A percentile compares a stretch with the other conserved stretches of the same genome.
These are phyloP conservation scores for Backusella australiensis DNA, from an alignment of 192 early-diverging fungal genomes.

Conservation along the genomic window DNA sequence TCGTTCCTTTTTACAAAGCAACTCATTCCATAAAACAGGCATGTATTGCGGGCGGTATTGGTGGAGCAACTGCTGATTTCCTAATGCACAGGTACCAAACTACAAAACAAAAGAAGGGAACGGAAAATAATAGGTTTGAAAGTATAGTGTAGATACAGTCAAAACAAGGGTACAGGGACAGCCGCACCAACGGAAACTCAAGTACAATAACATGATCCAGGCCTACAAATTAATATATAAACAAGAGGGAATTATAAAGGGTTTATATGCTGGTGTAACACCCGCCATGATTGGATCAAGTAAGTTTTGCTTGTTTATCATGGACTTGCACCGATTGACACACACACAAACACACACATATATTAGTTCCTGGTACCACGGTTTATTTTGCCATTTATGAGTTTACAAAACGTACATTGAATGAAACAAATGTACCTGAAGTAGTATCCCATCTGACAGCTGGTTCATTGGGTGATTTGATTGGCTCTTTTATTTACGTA, in stretches of 20 bases:
- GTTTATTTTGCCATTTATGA: conserved; percentile 60
- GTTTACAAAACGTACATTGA: conserved; percentile 51
- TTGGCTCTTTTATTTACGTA: conserved; percentile 54
- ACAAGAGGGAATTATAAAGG: conserved; percentile 50
- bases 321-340: background rate
- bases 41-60: conserved; percentile 50
- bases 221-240: conserved; percentile 50
- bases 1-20: background rate
- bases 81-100: conserved; percentile 52
- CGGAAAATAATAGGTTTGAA: background rate
- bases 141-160: conserved; percentile 46
- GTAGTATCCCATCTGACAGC: conserved; percentile 50
- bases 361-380: conserved; percentile 52
- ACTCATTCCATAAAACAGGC: conserved; percentile 25
- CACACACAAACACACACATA: background rate
- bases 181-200: conserved; percentile 39
- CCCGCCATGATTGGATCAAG: conserved; percentile 55
- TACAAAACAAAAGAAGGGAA: background rate
- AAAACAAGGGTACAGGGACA: conserved; percentile 59
- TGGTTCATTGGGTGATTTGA: conserved; percentile 55
- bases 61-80: conserved; percentile 51
- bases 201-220: conserved; percentile 59
- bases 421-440: conserved; percentile 41
- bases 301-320: background rate
- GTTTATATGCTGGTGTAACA: conserved; percentile 53